A percentile compares a stretch with the other conserved stretches of the same genome.
These are phyloP conservation scores for Heterobasidion parviporum DNA, from an alignment of 1,284 basidiomycete species.

Conservation along the genomic window DNA sequence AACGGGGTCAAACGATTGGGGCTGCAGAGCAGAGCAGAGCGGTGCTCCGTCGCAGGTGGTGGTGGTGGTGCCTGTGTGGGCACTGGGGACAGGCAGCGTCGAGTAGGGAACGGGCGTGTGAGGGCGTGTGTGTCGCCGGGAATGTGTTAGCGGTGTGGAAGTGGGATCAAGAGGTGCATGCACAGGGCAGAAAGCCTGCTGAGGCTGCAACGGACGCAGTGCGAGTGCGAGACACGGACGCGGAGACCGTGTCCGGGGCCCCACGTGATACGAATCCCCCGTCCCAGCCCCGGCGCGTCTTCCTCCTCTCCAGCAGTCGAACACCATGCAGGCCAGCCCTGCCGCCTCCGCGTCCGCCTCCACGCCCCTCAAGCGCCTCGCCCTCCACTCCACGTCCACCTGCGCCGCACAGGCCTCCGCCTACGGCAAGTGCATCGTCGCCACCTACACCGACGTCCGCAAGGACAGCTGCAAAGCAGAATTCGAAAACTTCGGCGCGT, in stretches of 20 bases:
- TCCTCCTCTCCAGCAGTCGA: not conserved
- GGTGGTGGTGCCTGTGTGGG: not conserved
- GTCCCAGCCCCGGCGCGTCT: not conserved
- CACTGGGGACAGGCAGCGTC: too few relatives aligned
- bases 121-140: too few relatives aligned
- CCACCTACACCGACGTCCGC: slow-evolving; percentile 67
- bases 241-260: too few relatives aligned
- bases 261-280: not conserved
- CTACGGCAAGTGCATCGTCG: slow-evolving; percentile 77
- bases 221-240: too few relatives aligned
- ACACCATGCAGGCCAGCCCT: not conserved
- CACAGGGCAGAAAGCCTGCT: not conserved
- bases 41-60: not conserved
- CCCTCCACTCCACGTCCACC: slow-evolving; percentile 59
- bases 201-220: not conserved
- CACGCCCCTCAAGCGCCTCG: slow-evolving; percentile 53
- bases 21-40: not conserved
- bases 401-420: slow-evolving; percentile 59
- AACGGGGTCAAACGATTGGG: not conserved
- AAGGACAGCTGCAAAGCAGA: slow-evolving; percentile 74
- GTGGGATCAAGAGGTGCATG: not conserved
- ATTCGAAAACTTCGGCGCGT: slow-evolving; percentile 69
- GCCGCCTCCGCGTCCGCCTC: not conserved
- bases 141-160: too few relatives aligned
- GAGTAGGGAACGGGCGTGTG: too few relatives aligned